These are phyloP conservation scores for Emydomyces testavorans DNA, from an alignment of 2,329 filamentous ascomycete genomes.

Conservation along the genomic window DNA sequence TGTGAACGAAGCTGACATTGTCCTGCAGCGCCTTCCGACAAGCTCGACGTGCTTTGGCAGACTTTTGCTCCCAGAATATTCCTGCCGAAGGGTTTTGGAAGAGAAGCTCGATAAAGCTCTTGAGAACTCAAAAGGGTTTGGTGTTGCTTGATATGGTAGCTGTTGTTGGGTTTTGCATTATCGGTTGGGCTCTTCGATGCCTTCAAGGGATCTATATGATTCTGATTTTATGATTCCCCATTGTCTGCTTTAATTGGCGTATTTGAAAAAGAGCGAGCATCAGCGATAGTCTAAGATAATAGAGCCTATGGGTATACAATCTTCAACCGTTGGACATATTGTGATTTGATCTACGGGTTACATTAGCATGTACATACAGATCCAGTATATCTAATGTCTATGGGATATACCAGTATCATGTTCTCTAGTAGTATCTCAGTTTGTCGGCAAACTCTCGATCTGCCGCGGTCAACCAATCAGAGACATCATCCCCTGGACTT, in stretches of 20 bases:
- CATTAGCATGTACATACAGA: neutral
- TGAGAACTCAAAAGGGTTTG: constrained; percentile 81
- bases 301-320: too few relatives aligned
- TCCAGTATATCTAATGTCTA: neutral
- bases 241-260: neutral
- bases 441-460: neutral
- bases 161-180: neutral
- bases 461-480: neutral
- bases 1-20: constrained; percentile 4
- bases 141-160: constrained; percentile 54
- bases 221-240: neutral
- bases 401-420: neutral
- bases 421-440: neutral
- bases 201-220: too few relatives aligned
- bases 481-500: neutral
- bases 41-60: constrained; percentile 91
- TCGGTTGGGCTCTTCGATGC: neutral
- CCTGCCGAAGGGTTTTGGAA: constrained; percentile 54
- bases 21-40: constrained; percentile 52
- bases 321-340: neutral
- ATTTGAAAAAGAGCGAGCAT: neutral
- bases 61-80: constrained; percentile 73
- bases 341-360: neutral
- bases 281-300: too few relatives aligned
- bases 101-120: constrained; percentile 73